Evolutionary conservation across 2,329 filamentous ascomycete genomes (phyloP), one percentile per base, ranked within the genome.

Genomic region (Colletotrichum orbiculare): DNA sequence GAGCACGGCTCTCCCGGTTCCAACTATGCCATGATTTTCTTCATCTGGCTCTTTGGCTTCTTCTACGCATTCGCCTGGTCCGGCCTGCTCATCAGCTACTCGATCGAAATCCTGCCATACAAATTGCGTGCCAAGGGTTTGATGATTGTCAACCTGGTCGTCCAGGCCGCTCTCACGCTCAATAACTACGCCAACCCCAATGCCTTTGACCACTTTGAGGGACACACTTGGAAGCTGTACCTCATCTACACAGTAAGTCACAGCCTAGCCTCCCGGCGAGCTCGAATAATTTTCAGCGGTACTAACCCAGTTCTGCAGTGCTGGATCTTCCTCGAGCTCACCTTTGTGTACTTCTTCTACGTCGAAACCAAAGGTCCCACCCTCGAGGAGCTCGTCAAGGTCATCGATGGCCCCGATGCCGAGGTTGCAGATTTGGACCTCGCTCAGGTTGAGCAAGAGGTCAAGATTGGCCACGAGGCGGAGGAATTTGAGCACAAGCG

Each of bases 381-480:
- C 15, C 86, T 90, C 41, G 88, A 90, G 76, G 87, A 90, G 75
- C 82, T 91, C 53, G 87, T 86, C 72, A 87, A 86, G 77, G 83
- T 90, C 76, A 90, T 90, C 75, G 88, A 90, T 69, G 88, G 87
- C 43, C 84, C 88, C 38, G 77, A 83, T 15, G 87, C 85, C 41
- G 69, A 76, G 49, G 83, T 84, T 13, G 82, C 78, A 6, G 77
- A 79, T 63, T 64, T 85, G 59, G 79, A 85, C 69, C 71, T 84
- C 45, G 74, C 76, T 47, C 74, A 81, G 73, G 74, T 82, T 57
- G 79, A 83, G 74, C 81, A 82, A 74, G 80, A 83, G 69, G 52
- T 54, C 50, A 63, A 66, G 35, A 57, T 66, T 7, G 64, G 47
- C 42, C 62, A 62, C 42, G 62, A 62, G 58, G 62, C 62, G 46